These are phyloP conservation scores for Pseudopithomyces maydicus DNA, from an alignment of 2,329 filamentous ascomycete species.

Conservation along the genomic window DNA sequence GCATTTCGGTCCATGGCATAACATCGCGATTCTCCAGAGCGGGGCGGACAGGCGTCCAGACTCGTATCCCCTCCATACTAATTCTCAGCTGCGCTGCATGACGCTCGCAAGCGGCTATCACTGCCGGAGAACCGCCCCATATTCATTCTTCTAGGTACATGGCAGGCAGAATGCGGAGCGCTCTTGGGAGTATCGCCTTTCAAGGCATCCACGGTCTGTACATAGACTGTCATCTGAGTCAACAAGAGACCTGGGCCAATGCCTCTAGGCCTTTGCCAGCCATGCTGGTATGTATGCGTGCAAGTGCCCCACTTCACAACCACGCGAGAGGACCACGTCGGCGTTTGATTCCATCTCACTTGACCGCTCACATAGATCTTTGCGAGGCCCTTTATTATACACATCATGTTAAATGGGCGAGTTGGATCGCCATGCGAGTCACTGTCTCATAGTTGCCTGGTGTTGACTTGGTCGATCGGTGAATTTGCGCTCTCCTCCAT, in stretches of 20 bases:
- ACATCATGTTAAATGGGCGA: background rate
- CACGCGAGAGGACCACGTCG: background rate
- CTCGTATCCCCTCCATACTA: background rate
- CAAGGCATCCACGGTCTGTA: too few relatives aligned
- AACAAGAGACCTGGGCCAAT: too few relatives aligned
- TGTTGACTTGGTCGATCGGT: background rate
- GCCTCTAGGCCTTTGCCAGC: too few relatives aligned
- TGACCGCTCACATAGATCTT: slow-evolving; percentile 1
- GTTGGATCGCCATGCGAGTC: too few relatives aligned
- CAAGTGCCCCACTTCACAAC: background rate
- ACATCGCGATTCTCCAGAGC: slow-evolving; percentile 5
- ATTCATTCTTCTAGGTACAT: too few relatives aligned
- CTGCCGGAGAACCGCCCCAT: slow-evolving; percentile 1
- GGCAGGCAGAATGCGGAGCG: too few relatives aligned
- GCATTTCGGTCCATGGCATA: background rate
- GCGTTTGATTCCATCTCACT: background rate
- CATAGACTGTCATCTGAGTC: too few relatives aligned
- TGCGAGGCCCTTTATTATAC: background rate
- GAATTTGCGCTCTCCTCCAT: background rate
- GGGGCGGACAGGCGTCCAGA: slow-evolving; percentile 5
- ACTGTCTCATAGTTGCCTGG: too few relatives aligned
- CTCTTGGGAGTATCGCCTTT: too few relatives aligned
- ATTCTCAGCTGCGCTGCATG: slow-evolving; percentile 3
- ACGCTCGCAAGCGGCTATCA: slow-evolving; percentile 3
- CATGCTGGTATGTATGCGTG: too few relatives aligned